These are phyloP conservation scores for Exidia glandulosa DNA, from an alignment of 768 basidiomycete genomes.

Conservation along the genomic window DNA sequence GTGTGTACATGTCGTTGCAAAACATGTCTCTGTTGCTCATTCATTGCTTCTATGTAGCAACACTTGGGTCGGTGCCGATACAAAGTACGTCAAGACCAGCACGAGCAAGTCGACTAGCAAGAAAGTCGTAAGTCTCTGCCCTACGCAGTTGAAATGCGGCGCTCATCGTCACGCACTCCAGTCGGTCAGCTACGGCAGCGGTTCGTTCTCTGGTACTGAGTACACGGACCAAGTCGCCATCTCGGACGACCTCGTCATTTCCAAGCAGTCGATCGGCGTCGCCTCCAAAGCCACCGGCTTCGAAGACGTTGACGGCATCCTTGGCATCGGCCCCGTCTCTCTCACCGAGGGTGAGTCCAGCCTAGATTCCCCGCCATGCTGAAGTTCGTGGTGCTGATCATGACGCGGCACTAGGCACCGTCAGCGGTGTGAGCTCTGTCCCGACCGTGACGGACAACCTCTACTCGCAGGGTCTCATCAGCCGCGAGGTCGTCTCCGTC, in stretches of 20 bases:
- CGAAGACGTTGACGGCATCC: conserved; percentile 39
- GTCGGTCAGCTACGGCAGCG: conserved; percentile 2
- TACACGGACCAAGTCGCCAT: conserved; percentile 10
- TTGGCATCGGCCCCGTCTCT: conserved; percentile 35
- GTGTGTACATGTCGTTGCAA: no score
- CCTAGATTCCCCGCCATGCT: no score
- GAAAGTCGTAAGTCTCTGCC: conserved; percentile 15
- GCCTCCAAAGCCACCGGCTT: conserved; percentile 38
- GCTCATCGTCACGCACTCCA: conserved; percentile 36
- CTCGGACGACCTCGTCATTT: conserved; percentile 27
- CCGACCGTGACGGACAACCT: conserved; percentile 53
- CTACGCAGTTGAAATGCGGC: conserved; percentile 15
- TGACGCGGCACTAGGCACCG: no score
- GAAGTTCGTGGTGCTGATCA: no score
- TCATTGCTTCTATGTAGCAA: no score
- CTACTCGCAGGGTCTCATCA: conserved; percentile 34
- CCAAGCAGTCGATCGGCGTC: conserved; percentile 41
- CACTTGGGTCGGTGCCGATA: conserved; percentile 47
- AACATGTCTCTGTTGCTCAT: no score
- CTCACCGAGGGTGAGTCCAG: conserved; percentile 36
- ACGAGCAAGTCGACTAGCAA: conserved; percentile 32
- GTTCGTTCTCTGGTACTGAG: conserved; percentile 3
- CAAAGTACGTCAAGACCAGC: conserved; percentile 32
- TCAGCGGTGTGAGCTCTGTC: conserved; percentile 24
- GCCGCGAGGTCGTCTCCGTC: conserved; percentile 36